phyloP scores from a whole-genome alignment of 768 basidiomycete species.

The Postia placenta region DNA sequence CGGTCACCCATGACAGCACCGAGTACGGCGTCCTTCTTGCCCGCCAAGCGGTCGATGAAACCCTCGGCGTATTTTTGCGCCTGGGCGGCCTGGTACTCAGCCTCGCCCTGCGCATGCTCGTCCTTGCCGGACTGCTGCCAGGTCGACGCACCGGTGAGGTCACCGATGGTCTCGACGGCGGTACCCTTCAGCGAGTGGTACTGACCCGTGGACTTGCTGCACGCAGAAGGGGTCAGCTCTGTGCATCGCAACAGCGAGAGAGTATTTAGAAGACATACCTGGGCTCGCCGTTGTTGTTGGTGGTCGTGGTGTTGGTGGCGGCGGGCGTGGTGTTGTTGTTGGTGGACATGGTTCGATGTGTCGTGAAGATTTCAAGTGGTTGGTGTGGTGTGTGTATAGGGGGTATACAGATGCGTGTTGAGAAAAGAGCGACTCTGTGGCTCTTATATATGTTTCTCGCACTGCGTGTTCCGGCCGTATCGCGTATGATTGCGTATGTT shows the following conservation, averaged over 20 bases:
- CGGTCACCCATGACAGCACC: conserved; percentile 52
- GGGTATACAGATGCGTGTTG: no score
- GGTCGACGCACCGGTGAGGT: conserved; percentile 32
- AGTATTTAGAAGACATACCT: conserved; percentile 17
- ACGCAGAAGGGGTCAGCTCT: neutral
- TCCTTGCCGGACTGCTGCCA: conserved; percentile 42
- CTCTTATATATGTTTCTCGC: neutral
- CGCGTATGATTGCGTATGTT: neutral
- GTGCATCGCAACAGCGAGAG: neutral
- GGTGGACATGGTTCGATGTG: conserved; percentile 16
- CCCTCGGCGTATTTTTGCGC: conserved; percentile 47
- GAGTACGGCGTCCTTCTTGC: conserved; percentile 48
- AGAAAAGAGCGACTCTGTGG: neutral
- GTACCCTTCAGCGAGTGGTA: conserved; percentile 34
- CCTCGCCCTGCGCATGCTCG: conserved; percentile 43
- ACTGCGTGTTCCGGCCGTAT: neutral
- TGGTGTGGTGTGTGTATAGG: no score
- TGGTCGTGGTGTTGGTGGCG: conserved; percentile 16
- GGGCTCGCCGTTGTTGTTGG: conserved; percentile 17
- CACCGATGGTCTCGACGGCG: conserved; percentile 33
- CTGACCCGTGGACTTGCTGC: conserved; percentile 32
- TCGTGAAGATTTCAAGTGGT: neutral
- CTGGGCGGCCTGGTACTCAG: conserved; percentile 40
- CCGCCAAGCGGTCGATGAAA: conserved; percentile 35
- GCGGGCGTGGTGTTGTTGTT: conserved; percentile 12